These are phyloP conservation scores for Aethionema arabicum DNA, from an alignment of 345 rosid species.

Conservation along the genomic window DNA sequence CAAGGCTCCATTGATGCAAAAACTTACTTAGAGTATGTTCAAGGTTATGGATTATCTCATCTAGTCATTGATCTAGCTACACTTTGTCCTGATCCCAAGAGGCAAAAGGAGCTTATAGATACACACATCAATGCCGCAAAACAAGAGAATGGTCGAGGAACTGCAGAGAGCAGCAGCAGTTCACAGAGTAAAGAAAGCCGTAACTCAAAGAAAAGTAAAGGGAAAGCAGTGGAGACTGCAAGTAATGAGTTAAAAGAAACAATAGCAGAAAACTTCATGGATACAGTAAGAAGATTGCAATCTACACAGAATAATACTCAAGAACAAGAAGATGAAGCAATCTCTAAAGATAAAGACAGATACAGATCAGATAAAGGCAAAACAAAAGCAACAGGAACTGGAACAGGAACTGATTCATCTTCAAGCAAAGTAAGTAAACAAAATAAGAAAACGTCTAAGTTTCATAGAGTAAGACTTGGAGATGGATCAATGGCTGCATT, in stretches of 20 bases:
- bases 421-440: conserved; percentile 48
- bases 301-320: conserved; percentile 37
- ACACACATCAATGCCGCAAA: conserved; percentile 44
- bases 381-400: conserved; percentile 32
- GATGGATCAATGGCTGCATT: conserved; percentile 80
- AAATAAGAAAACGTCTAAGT: conserved; percentile 76
- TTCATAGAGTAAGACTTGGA: conserved; percentile 72
- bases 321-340: conserved; percentile 41
- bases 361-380: conserved; percentile 61
- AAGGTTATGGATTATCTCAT: conserved; percentile 69
- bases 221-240: conserved; percentile 43
- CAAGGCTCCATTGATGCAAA: conserved; percentile 65
- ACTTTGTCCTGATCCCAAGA: conserved; percentile 75
- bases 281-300: conserved; percentile 59
- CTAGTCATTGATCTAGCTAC: conserved; percentile 79
- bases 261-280: conserved; percentile 59
- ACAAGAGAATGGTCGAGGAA: conserved; percentile 29
- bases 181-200: conserved; percentile 30
- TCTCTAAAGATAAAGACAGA: conserved; percentile 50
- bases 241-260: conserved; percentile 40
- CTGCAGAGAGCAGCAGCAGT: conserved; percentile 18
- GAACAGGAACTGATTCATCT: conserved; percentile 18
- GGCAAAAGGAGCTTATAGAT: conserved; percentile 83
- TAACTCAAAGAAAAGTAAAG: conserved; percentile 44
- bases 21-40: conserved; percentile 63